phyloP scores from a whole-genome alignment of 2,329 filamentous ascomycete genomes.

The Xylariaceae sp. region DNA sequence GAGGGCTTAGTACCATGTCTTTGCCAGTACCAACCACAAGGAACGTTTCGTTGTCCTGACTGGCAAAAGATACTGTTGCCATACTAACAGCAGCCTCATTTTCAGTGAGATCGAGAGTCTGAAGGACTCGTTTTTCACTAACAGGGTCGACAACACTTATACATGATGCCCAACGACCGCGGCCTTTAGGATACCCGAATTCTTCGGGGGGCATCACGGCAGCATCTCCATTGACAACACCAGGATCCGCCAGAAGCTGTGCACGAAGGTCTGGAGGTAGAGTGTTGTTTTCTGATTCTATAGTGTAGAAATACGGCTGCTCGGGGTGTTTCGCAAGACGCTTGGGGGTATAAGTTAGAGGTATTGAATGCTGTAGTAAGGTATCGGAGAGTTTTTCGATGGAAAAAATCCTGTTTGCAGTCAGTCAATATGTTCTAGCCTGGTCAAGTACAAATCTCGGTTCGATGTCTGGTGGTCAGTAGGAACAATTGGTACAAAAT shows the following conservation, averaged over 20 bases:
- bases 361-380: constrained; percentile 79
- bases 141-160: constrained; percentile 88
- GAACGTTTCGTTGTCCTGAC: constrained; percentile 84
- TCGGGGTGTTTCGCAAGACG: constrained; percentile 85
- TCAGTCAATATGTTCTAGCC: constrained; percentile 22
- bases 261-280: constrained; percentile 73
- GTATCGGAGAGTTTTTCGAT: constrained; percentile 84
- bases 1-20: constrained; percentile 76
- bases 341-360: constrained; percentile 85
- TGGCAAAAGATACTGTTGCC: constrained; percentile 78
- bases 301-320: constrained; percentile 85
- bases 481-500: constrained; percentile 89
- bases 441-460: neutral
- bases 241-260: constrained; percentile 69
- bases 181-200: constrained; percentile 82
- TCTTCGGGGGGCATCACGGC: constrained; percentile 69
- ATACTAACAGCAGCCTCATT: constrained; percentile 91
- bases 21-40: constrained; percentile 93
- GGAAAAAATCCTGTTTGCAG: constrained; percentile 70
- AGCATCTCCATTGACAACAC: constrained; percentile 67
- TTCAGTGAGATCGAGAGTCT: constrained; percentile 76
- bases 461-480: constrained; percentile 56
- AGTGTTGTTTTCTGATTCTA: constrained; percentile 90
- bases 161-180: constrained; percentile 90
- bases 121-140: constrained; percentile 66